Evolutionary conservation across 1,139 yeast genomes (phyloP).

Genomic region (Taiozyma sp.): DNA sequence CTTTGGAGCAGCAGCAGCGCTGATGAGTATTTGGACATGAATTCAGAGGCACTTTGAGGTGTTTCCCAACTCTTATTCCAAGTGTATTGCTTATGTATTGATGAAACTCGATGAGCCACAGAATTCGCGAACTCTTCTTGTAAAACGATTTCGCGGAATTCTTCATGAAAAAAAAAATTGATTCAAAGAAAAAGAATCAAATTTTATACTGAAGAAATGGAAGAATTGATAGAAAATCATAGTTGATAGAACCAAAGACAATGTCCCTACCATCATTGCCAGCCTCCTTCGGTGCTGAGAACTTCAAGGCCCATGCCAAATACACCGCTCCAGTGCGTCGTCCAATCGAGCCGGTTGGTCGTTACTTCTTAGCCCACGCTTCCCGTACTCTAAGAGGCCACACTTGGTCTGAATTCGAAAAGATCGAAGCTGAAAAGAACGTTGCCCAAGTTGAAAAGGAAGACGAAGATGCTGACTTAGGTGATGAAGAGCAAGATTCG

Average conservation of each 20-base stretch:
- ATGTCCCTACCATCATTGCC: conserved; percentile 32
- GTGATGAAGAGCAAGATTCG: conserved; percentile 64
- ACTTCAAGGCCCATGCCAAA: conserved; percentile 46
- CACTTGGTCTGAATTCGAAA: conserved; percentile 97
- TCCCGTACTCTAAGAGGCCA: conserved; percentile 95
- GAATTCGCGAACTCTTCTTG: neutral
- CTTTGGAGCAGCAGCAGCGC: conserved; percentile 16
- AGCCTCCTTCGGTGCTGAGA: conserved; percentile 39
- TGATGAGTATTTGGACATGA: conserved; percentile 3
- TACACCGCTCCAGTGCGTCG: conserved; percentile 73
- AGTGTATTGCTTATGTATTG: no score
- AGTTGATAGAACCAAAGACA: neutral
- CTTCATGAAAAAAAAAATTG: neutral
- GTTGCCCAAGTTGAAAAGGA: conserved; percentile 69
- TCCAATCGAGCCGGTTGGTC: conserved; percentile 95
- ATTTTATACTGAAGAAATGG: no score
- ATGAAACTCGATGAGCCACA: no score
- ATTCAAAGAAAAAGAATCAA: neutral
- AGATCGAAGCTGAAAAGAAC: conserved; percentile 87
- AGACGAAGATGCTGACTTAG: conserved; percentile 70
- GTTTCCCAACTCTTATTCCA: neutral
- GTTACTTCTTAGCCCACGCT: conserved; percentile 93
- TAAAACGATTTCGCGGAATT: neutral
- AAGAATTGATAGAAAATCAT: no score
- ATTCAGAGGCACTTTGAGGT: neutral